These are phyloP conservation scores for Coniochaeta sp. DNA, from an alignment of 2,329 filamentous ascomycete species.

Conservation along the genomic window DNA sequence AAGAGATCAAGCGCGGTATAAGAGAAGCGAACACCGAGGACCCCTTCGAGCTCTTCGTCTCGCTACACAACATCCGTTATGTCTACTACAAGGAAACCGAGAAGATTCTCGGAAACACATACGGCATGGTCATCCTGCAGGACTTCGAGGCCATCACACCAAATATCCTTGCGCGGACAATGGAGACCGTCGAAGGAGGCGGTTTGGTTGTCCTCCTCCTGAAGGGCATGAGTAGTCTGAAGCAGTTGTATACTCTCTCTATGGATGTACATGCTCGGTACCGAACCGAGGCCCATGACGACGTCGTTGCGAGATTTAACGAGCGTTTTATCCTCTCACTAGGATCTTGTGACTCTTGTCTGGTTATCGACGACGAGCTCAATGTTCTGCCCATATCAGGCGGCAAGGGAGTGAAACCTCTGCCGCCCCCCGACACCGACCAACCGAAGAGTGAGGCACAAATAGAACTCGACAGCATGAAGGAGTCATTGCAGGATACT, in stretches of 20 bases:
- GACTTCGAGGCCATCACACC: slow-evolving; percentile 97
- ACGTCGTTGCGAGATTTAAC: slow-evolving; percentile 94
- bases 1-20: slow-evolving; percentile 91
- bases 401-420: slow-evolving; percentile 77
- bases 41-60: slow-evolving; percentile 95
- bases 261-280: slow-evolving; percentile 99
- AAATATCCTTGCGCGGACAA: slow-evolving; percentile 88
- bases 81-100: slow-evolving; percentile 99
- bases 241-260: slow-evolving; percentile 90
- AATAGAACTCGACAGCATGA: slow-evolving; percentile 76
- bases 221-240: slow-evolving; percentile 94
- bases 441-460: slow-evolving; percentile 64
- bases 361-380: slow-evolving; percentile 95
- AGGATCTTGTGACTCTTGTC: slow-evolving; percentile 87
- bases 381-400: slow-evolving; percentile 97
- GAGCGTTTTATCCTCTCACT: slow-evolving; percentile 94
- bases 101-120: slow-evolving; percentile 96
- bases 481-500: slow-evolving; percentile 77
- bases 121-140: slow-evolving; percentile 88
- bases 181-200: slow-evolving; percentile 96
- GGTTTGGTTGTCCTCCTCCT: slow-evolving; percentile 83
- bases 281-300: slow-evolving; percentile 89
- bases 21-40: slow-evolving; percentile 89
- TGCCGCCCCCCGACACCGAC: slow-evolving; percentile 70
- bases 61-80: slow-evolving; percentile 94